phyloP scores from a whole-genome alignment of 2,329 filamentous ascomycete species.

The Sordariomycetes sp. region DNA sequence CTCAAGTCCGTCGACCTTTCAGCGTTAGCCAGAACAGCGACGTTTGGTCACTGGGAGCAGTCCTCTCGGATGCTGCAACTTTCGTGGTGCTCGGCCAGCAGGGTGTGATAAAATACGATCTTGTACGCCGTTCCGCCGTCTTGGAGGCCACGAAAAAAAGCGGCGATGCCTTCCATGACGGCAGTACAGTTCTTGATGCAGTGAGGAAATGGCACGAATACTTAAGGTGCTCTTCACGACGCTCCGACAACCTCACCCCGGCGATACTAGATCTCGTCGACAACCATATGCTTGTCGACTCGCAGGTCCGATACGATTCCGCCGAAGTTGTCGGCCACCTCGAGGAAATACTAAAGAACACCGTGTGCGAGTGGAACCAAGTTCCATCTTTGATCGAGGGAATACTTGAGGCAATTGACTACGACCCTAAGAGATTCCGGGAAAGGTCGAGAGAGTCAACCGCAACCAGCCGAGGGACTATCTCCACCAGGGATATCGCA shows the following conservation, averaged over 20 bases:
- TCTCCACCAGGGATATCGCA: not conserved
- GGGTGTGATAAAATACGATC: not conserved
- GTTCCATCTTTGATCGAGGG: not conserved
- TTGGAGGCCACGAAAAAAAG: not conserved
- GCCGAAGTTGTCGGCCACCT: not conserved
- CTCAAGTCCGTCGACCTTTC: not conserved
- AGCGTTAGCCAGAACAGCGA: constrained; percentile 21
- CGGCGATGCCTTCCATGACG: not conserved
- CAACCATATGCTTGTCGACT: constrained; percentile 8
- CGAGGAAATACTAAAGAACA: not conserved
- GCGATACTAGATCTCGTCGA: constrained; percentile 15
- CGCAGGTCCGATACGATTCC: not conserved
- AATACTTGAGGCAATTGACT: not conserved
- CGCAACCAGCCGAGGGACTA: not conserved
- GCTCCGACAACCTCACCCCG: constrained; percentile 11
- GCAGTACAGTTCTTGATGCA: not conserved
- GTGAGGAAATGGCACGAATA: not conserved
- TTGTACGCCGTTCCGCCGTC: not conserved
- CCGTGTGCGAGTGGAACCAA: not conserved
- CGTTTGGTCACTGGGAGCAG: constrained; percentile 27
- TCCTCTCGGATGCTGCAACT: constrained; percentile 24
- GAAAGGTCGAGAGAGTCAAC: not conserved
- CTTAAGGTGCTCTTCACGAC: not conserved
- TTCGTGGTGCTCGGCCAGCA: constrained; percentile 21
- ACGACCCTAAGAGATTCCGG: not conserved